Conservation (phyloP, 139 green algal genomes). For the Tetradesmus obliquus region DNA sequence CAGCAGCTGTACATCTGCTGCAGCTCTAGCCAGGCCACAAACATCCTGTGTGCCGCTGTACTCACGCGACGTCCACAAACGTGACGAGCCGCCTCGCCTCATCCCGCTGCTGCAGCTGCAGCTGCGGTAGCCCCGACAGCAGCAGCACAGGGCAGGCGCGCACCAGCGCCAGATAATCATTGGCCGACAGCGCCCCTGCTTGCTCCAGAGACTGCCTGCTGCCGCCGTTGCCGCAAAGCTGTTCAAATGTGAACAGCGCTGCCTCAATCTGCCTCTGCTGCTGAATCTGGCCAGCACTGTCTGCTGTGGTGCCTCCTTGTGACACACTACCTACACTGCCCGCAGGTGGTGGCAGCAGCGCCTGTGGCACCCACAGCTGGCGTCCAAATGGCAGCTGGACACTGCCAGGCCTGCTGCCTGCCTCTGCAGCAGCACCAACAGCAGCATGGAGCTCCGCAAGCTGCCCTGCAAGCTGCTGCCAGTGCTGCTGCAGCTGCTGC, state of each 20-base stretch:
- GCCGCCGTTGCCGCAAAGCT: slow-evolving; percentile 77
- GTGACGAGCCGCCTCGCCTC: slow-evolving; percentile 9
- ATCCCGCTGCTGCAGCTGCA: slow-evolving; percentile 9
- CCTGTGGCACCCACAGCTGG: slow-evolving; percentile 5
- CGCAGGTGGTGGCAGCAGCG: slow-evolving; percentile 53
- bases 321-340: neutral
- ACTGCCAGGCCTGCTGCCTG: neutral
- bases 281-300: neutral
- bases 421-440: neutral
- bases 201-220: slow-evolving; percentile 10
- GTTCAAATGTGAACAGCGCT: slow-evolving; percentile 79
- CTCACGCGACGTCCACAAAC: neutral
- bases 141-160: slow-evolving; percentile 23
- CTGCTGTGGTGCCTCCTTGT: neutral
- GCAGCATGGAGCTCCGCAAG: neutral
- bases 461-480: slow-evolving; percentile 9
- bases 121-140: slow-evolving; percentile 34
- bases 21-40: neutral
- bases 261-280: slow-evolving; percentile 29
- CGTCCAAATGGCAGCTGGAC: slow-evolving; percentile 39
- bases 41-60: neutral
- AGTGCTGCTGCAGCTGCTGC: slow-evolving; percentile 33
- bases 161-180: slow-evolving; percentile 85
- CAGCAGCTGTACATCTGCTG: neutral
- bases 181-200: slow-evolving; percentile 66